These are phyloP conservation scores for Glycine tomentella DNA, from an alignment of 306 rosid species.

Conservation along the genomic window DNA sequence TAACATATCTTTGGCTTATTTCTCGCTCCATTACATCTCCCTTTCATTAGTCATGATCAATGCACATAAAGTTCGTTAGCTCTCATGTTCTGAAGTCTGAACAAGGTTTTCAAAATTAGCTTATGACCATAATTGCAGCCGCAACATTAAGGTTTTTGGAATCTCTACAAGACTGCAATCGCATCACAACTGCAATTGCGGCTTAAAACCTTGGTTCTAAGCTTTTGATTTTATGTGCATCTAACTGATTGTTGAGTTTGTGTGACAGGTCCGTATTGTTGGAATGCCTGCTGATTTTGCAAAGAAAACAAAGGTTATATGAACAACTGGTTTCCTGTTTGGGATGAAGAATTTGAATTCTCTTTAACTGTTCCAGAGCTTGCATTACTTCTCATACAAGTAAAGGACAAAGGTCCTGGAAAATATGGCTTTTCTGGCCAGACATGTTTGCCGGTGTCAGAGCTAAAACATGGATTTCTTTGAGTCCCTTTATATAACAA, in stretches of 20 bases:
- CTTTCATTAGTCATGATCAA: too few relatives aligned
- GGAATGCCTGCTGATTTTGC: slow-evolving; percentile 76
- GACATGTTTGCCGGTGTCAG: slow-evolving; percentile 85
- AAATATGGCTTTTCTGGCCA: slow-evolving; percentile 91
- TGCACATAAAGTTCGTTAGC: too few relatives aligned
- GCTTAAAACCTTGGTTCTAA: neutral
- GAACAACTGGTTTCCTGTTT: slow-evolving; percentile 84
- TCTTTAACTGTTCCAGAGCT: slow-evolving; percentile 82
- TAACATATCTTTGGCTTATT: too few relatives aligned
- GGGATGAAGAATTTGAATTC: slow-evolving; percentile 89
- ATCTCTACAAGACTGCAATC: too few relatives aligned
- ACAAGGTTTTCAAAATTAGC: too few relatives aligned
- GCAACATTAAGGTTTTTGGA: too few relatives aligned
- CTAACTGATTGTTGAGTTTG: slow-evolving; percentile 2
- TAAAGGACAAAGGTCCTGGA: slow-evolving; percentile 74
- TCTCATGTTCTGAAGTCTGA: too few relatives aligned
- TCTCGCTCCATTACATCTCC: too few relatives aligned
- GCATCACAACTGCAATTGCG: too few relatives aligned
- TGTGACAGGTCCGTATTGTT: slow-evolving; percentile 46
- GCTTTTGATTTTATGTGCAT: neutral
- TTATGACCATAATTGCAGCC: too few relatives aligned
- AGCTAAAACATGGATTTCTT: slow-evolving; percentile 73
- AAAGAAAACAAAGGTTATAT: slow-evolving; percentile 70
- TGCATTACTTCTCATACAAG: slow-evolving; percentile 81
- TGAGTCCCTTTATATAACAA: slow-evolving; percentile 70